These are phyloP conservation scores for Talaromyces adpressus DNA, from an alignment of 495 filamentous ascomycete genomes.

Conservation along the genomic window DNA sequence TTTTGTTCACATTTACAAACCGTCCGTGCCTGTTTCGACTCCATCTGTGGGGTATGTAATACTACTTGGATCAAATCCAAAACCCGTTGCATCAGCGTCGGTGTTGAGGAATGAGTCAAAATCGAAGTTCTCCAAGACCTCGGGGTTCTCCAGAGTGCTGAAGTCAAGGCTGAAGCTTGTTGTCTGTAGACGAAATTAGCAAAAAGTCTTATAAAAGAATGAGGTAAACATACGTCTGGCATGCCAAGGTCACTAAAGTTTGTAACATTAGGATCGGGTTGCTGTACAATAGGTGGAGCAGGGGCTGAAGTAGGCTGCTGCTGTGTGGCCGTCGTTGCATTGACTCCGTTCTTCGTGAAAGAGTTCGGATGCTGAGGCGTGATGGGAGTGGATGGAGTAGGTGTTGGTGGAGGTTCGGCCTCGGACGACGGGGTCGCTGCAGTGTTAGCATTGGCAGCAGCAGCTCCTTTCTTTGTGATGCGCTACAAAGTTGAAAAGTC, in stretches of 20 bases:
- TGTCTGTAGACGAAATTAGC: constrained; percentile 12
- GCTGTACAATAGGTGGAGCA: constrained; percentile 35
- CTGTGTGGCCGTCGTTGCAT: constrained; percentile 36
- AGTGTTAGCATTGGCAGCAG: constrained; percentile 48
- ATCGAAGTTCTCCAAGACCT: constrained; percentile 89
- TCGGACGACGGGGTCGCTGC: constrained; percentile 71
- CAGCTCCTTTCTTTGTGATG: constrained; percentile 63
- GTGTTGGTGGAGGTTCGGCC: constrained; percentile 63
- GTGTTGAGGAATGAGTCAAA: constrained; percentile 89
- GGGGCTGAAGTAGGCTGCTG: constrained; percentile 36
- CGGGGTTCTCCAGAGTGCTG: constrained; percentile 47
- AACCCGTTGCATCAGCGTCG: constrained; percentile 42
- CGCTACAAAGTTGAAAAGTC: constrained; percentile 29
- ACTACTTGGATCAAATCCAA: constrained; percentile 44
- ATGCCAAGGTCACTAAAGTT: constrained; percentile 30
- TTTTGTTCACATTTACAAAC: constrained; percentile 23
- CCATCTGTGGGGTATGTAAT: constrained; percentile 35
- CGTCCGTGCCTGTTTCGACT: constrained; percentile 47
- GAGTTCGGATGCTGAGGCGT: constrained; percentile 68
- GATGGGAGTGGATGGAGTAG: constrained; percentile 77
- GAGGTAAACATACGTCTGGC: constrained; percentile 29
- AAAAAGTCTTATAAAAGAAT: background rate
- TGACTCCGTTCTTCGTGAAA: constrained; percentile 52
- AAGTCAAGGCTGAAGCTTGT: constrained; percentile 53
- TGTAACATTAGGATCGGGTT: constrained; percentile 36